These are phyloP conservation scores for Lactuca saligna DNA, from an alignment of 129 eudicot genomes.

Conservation along the genomic window DNA sequence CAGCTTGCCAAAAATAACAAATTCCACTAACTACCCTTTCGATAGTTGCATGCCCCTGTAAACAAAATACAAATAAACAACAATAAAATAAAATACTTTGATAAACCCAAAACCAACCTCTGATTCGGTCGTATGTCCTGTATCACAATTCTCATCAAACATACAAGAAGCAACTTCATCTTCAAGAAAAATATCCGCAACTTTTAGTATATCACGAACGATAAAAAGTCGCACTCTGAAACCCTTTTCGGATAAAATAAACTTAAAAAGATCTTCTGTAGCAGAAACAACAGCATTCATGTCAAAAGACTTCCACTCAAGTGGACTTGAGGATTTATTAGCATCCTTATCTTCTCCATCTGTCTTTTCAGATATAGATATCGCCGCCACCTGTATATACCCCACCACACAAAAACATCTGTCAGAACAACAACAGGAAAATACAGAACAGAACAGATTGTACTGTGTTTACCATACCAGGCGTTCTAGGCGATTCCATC, in stretches of 20 bases:
- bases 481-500: constrained; percentile 96
- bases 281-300: constrained; percentile 87
- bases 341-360: constrained; percentile 23
- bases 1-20: constrained; percentile 59
- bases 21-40: constrained; percentile 63
- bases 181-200: constrained; percentile 63
- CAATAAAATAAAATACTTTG: neutral
- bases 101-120: constrained; percentile 55
- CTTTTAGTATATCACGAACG: constrained; percentile 66
- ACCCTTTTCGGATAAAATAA: constrained; percentile 78
- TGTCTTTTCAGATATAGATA: constrained; percentile 77
- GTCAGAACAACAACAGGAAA: neutral
- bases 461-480: constrained; percentile 42
- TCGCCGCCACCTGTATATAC: constrained; percentile 68
- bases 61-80: constrained; percentile 10
- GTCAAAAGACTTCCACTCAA: constrained; percentile 73
- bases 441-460: neutral
- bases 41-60: constrained; percentile 51
- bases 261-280: constrained; percentile 85
- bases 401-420: constrained; percentile 9
- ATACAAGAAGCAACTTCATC: constrained; percentile 48
- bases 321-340: constrained; percentile 44
- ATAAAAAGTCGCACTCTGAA: constrained; percentile 81
- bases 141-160: constrained; percentile 32
- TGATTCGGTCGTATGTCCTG: constrained; percentile 31